Conservation (phyloP, 2,329 filamentous ascomycete species). For the Colletotrichum sp. region DNA sequence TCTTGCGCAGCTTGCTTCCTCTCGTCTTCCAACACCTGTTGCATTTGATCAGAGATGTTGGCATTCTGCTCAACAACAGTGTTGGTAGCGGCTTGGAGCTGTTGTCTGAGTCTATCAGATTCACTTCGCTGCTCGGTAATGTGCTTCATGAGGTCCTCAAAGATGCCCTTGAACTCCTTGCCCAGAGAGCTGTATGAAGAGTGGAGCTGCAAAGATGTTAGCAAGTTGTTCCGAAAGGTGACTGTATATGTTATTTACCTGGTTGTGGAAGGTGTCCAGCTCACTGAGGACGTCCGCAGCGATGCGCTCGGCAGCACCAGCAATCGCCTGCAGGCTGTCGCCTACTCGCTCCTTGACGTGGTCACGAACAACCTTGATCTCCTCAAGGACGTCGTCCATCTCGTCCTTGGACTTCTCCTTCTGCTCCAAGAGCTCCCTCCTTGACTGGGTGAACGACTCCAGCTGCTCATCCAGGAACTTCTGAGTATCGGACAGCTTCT, state of each 20-base stretch:
- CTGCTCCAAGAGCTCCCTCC: constrained; percentile 70
- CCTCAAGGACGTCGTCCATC: constrained; percentile 90
- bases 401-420: constrained; percentile 76
- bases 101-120: constrained; percentile 72
- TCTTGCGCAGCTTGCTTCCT: constrained; percentile 75
- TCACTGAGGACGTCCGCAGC: constrained; percentile 88
- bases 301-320: constrained; percentile 84
- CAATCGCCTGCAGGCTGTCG: constrained; percentile 82
- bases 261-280: constrained; percentile 80
- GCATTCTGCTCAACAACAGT: constrained; percentile 72
- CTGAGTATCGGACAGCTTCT: constrained; percentile 73
- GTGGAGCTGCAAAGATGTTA: constrained; percentile 64
- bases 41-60: constrained; percentile 68
- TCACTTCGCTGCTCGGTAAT: constrained; percentile 79
- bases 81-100: constrained; percentile 74
- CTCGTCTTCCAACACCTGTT: constrained; percentile 77
- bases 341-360: constrained; percentile 87
- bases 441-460: constrained; percentile 69
- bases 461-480: constrained; percentile 73
- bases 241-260: constrained; percentile 51
- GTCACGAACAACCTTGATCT: constrained; percentile 88
- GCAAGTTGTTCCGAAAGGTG: accelerated
- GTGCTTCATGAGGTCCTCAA: constrained; percentile 79
- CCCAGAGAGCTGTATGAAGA: constrained; percentile 83
- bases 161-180: constrained; percentile 83